Conservation (phyloP, 106 monocot species). For the Allium fistulosum region DNA sequence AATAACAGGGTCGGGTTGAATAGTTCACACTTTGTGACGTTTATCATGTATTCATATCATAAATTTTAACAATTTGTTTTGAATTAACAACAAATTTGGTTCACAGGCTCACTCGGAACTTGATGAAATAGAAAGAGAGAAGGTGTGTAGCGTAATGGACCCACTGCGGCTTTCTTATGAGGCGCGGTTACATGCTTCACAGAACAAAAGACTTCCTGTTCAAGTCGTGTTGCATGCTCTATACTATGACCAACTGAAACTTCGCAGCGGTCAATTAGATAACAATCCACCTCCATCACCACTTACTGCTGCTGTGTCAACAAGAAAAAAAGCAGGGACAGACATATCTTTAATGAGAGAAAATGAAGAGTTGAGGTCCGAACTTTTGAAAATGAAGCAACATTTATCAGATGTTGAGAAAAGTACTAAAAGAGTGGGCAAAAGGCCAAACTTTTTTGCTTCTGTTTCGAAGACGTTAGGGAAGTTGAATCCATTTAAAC, state of each 20-base stretch:
- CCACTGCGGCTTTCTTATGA: slow-evolving; percentile 80
- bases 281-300: not conserved
- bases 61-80: too few species aligned
- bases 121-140: slow-evolving; percentile 85
- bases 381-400: slow-evolving; percentile 68
- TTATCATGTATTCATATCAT: not conserved
- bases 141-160: slow-evolving; percentile 89
- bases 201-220: slow-evolving; percentile 91
- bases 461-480: slow-evolving; percentile 62
- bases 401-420: slow-evolving; percentile 47
- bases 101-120: slow-evolving; percentile 60
- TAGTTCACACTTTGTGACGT: too few species aligned
- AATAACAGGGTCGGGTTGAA: too few species aligned
- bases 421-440: slow-evolving; percentile 12
- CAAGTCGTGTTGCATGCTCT: slow-evolving; percentile 72
- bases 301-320: not conserved
- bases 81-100: too few species aligned
- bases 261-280: slow-evolving; percentile 31
- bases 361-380: slow-evolving; percentile 62
- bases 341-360: slow-evolving; percentile 53
- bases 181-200: slow-evolving; percentile 78
- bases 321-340: slow-evolving; percentile 6
- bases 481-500: slow-evolving; percentile 70
- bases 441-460: slow-evolving; percentile 50
- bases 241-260: slow-evolving; percentile 85